Evolutionary conservation across 371 early-diverging fungal species (phyloP), one percentile per base, ranked within the genome.

Genomic region (Entomophthora muscae): DNA sequence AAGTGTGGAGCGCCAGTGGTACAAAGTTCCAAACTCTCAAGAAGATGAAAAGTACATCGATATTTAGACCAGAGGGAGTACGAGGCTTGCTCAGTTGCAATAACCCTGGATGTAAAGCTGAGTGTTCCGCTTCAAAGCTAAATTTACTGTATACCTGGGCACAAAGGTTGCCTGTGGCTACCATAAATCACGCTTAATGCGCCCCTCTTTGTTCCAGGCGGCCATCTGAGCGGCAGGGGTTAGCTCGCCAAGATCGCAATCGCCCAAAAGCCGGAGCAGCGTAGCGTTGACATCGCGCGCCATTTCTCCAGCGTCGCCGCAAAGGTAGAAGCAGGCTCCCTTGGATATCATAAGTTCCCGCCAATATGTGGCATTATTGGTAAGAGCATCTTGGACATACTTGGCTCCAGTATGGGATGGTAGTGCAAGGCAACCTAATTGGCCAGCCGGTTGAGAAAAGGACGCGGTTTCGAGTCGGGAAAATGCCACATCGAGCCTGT

Each of bases 261-360:
- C 73, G 21, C 71, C 71, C 1, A 90, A 58, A 53, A 92, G 78
- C 10, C 83, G 82, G 0, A 75, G 79, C 53, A 95, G 69, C 12
- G 84, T 81, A 53, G 80, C 81, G 60, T 93, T 81, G 24, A 95
- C 90, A 26, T 81, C 87, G 66, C 82, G 85, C 23, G 89, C 92
- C 93, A 93, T 95, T 1, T 86, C 87, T 69, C 83, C 81, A 17
- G 91, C 88, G 72, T 87, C 88, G 62, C 84, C 94, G 75, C 93
- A 95, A 3, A 95, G 84, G 73, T 83, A 95, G 32, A 93, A 75
- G 21, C 71, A 66, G 0, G 85, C 89, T 30, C 78, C 76, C 32
- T 80, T 71, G 23, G 82, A 74, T 7, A 75, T 61, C 61, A 90
- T 66, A 52, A 84, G 63, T 29, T 83, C 74, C 66, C 77, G 82